phyloP scores from a whole-genome alignment of 2,329 filamentous ascomycete genomes.

The Lasiodiplodia citricola region DNA sequence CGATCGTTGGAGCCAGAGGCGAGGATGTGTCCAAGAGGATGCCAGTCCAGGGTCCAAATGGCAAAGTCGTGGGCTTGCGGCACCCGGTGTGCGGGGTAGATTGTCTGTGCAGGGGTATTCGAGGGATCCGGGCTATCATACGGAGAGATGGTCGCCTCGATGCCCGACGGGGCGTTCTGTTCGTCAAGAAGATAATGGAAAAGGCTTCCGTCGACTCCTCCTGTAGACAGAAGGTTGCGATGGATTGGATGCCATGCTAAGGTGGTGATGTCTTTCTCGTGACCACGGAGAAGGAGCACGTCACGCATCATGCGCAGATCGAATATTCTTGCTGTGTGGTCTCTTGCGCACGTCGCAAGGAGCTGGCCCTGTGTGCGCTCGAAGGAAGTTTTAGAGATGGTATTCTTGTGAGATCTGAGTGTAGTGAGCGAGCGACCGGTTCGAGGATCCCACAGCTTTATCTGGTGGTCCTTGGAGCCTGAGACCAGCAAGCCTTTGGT shows the following conservation, averaged over 20 bases:
- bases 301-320: slow-evolving; percentile 99
- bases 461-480: slow-evolving; percentile 94
- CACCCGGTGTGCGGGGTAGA: slow-evolving; percentile 87
- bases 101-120: slow-evolving; percentile 83
- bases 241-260: slow-evolving; percentile 94
- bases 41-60: slow-evolving; percentile 98
- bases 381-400: slow-evolving; percentile 90
- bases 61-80: slow-evolving; percentile 91
- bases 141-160: slow-evolving; percentile 73
- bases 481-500: slow-evolving; percentile 93
- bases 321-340: slow-evolving; percentile 91
- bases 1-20: slow-evolving; percentile 96
- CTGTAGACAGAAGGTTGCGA: slow-evolving; percentile 85
- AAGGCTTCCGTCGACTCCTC: slow-evolving; percentile 86
- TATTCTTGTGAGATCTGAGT: slow-evolving; percentile 95
- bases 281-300: slow-evolving; percentile 88
- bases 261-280: slow-evolving; percentile 95
- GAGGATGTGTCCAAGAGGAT: slow-evolving; percentile 92
- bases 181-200: slow-evolving; percentile 97
- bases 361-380: slow-evolving; percentile 83
- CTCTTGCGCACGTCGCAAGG: slow-evolving; percentile 88
- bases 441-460: slow-evolving; percentile 98
- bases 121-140: slow-evolving; percentile 83
- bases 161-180: slow-evolving; percentile 80
- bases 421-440: slow-evolving; percentile 89